Evolutionary conservation across 805 yeast species (phyloP).

Genomic region (Cyberlindnera sargentensis): DNA sequence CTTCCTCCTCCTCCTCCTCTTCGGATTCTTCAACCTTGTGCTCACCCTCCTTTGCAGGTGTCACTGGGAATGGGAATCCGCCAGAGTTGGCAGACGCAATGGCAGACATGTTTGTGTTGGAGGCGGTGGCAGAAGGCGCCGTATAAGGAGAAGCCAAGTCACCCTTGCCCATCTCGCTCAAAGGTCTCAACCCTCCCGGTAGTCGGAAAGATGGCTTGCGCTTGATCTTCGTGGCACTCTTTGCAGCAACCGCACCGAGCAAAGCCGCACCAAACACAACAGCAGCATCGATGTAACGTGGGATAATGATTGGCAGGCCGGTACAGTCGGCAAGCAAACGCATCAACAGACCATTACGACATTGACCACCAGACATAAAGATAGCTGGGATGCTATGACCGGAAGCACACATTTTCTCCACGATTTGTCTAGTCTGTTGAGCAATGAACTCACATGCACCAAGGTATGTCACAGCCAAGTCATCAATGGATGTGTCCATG

Average conservation of each 20-base stretch:
- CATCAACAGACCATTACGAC: constrained; percentile 86
- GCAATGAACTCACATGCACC: constrained; percentile 98
- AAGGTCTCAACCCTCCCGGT: constrained; percentile 22
- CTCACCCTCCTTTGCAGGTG: constrained; percentile 27
- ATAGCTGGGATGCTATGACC: constrained; percentile 76
- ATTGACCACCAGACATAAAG: constrained; percentile 95
- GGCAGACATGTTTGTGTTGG: constrained; percentile 42
- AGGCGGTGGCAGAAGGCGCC: constrained; percentile 74
- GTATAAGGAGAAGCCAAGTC: constrained; percentile 62
- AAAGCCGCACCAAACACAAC: constrained; percentile 95
- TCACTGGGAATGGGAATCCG: constrained; percentile 43
- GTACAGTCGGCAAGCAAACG: constrained; percentile 89
- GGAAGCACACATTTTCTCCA: constrained; percentile 70
- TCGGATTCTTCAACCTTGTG: constrained; percentile 36
- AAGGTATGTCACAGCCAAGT: constrained; percentile 76
- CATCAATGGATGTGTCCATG: constrained; percentile 82
- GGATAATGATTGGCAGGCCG: constrained; percentile 85
- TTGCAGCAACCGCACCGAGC: constrained; percentile 91
- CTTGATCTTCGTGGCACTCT: constrained; percentile 37
- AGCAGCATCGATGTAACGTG: constrained; percentile 92
- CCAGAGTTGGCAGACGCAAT: constrained; percentile 21
- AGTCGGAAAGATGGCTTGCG: constrained; percentile 22
- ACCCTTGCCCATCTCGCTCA: constrained; percentile 11
- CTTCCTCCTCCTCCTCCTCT: constrained; percentile 41
- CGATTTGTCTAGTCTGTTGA: constrained; percentile 93